phyloP scores from a whole-genome alignment of 163 green algal genomes.

The Prototheca stagnorum region DNA sequence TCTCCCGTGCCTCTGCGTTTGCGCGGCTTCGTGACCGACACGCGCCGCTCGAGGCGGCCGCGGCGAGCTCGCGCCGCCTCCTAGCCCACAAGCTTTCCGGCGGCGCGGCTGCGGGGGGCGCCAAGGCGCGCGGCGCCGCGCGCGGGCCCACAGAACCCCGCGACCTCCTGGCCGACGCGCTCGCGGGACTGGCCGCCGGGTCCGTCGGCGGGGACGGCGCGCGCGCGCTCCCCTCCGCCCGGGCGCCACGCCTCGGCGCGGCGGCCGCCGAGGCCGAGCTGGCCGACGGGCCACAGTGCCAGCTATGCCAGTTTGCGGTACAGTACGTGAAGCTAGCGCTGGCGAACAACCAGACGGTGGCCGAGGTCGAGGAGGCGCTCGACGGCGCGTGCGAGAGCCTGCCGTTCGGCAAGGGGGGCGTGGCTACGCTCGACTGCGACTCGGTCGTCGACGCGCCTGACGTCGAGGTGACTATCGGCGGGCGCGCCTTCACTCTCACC shows the following conservation, averaged over 20 bases:
- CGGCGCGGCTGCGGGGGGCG: no score
- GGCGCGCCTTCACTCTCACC: conserved; percentile 55
- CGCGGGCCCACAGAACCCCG: no score
- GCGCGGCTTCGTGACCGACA: no score
- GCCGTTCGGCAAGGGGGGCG: conserved; percentile 18
- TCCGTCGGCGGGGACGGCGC: no score
- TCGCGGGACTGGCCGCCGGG: no score
- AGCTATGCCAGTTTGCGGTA: conserved; percentile 48
- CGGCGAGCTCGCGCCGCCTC: conserved; percentile 3
- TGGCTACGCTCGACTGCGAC: conserved; percentile 62
- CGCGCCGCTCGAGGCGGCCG: no score
- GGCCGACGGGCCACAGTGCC: conserved; percentile 17
- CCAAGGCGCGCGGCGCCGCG: no score
- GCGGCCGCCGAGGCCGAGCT: background rate
- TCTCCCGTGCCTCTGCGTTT: no score
- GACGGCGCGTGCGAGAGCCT: conserved; percentile 30
- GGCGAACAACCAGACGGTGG: conserved; percentile 61
- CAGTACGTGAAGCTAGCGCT: conserved; percentile 53
- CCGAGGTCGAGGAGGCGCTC: conserved; percentile 47
- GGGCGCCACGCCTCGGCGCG: background rate
- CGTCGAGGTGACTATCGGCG: conserved; percentile 67
- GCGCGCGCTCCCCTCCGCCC: no score
- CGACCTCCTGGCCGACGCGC: no score
- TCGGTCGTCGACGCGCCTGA: conserved; percentile 58
- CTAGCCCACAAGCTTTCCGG: background rate